Evolutionary conservation across 2,329 filamentous ascomycete genomes (phyloP), one percentile per base, ranked within the genome.

Genomic region (Acrodontium crateriforme): DNA sequence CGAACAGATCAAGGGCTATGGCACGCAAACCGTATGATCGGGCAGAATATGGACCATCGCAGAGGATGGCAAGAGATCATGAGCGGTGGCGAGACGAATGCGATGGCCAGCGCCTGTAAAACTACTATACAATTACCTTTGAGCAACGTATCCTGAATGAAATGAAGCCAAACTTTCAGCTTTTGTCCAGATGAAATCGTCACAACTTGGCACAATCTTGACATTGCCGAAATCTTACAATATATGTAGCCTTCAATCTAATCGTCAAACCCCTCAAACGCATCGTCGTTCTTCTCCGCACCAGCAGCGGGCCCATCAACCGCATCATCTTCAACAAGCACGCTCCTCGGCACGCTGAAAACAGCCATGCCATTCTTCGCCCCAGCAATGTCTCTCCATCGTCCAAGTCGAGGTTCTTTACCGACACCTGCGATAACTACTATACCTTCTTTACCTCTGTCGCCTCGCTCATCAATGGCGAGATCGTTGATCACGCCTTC

Each of bases 1-100:
- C 14, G 87, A 95, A 54, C 71, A 77, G 45, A 94, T 98, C 56
- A 78, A 74, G 57, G 89, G 89, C 24, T 98, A 98, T 54, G 89
- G 89, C 36, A 91, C 85, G 15, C 85, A 95, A 66, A 52, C 47
- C 9, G 49, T 47, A 27, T 50, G n/a, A n/a, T n/a, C n/a, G n/a
- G n/a, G n/a, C n/a, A n/a, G n/a, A n/a, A n/a, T n/a, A n/a, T n/a
- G n/a, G n/a, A n/a, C n/a, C n/a, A n/a, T n/a, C n/a, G n/a, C n/a
- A n/a, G n/a, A n/a, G n/a, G n/a, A n/a, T n/a, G n/a, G n/a, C n/a
- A n/a, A n/a, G n/a, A n/a, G n/a, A n/a, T n/a, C n/a, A n/a, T n/a
- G n/a, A n/a, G n/a, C n/a, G n/a, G n/a, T n/a, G n/a, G n/a, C n/a
- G n/a, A n/a, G n/a, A n/a, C n/a, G n/a, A n/a, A n/a, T n/a, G n/a